Base-by-base conservation (phyloP, 1,139 yeast species). In the Pneumocystis sp. region DNA sequence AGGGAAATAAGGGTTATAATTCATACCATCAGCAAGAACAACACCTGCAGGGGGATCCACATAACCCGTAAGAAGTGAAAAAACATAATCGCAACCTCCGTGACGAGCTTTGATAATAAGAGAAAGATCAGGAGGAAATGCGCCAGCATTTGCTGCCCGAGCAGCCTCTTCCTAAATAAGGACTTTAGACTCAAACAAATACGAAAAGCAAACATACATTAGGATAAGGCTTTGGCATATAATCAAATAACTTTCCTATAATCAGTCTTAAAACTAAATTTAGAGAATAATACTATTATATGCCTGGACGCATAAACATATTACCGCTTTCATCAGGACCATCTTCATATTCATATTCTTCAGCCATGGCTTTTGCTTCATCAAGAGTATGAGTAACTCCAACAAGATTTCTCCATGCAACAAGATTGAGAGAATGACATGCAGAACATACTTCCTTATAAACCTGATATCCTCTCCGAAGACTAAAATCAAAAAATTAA, bases 301-400 rank as follows among this genome's bases (percentile, higher is more conserved):
- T 50, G 25, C 57, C 99, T 68, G 95, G 87, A 83, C 98, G 89
- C 87, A 87, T 90, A 81, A 89, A 89, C 78, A 97, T 96, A 78
- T 89, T 87, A 77, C 98, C 99, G 82, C 91, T 96, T 78, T 93
- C 98, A 83, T 93, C 97, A 66, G 98, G 98, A 80, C 95, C 99
- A 76, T 91, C 97, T 74, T 90, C 97, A 79, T 93, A 93, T 82
- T 93, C 98, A 76, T 88, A 87, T 79, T 90, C 96, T 78, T 89
- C 97, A 73, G 96, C 91, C 86, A 93, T 85, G 50, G 83, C 95
- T 80, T 89, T 88, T 72, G 87, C 97, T 79, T 93, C 99, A 68
- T 84, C 75, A 72, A 90, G 82, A 69, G 96, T 85, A 81, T 93
- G 97, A 65, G 97, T 88, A 63, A 93, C 97, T 77, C 96, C 98